Evolutionary conservation across 164 flowering plant species (phyloP).

Genomic region (Akebia trifoliata): DNA sequence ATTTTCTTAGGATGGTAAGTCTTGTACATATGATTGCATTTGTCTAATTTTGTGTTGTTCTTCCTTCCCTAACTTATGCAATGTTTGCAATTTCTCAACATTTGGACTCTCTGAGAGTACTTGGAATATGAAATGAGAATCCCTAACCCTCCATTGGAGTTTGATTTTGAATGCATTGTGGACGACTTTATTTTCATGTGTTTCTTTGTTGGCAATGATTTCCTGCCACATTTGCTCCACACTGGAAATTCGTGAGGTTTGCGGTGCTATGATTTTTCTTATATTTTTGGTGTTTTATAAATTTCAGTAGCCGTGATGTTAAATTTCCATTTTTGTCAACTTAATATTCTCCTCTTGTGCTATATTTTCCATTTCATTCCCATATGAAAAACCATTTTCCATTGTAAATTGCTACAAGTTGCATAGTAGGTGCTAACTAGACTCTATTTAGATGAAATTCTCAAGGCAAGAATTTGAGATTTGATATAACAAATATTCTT

Average conservation of each 20-base stretch:
- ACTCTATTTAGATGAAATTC: not conserved
- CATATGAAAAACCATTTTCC: not conserved
- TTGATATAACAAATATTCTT: not conserved
- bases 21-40: not conserved
- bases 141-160: conserved; percentile 63
- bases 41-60: not conserved
- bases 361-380: not conserved
- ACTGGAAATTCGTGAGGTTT: conserved; percentile 91
- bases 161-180: conserved; percentile 75
- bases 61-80: not conserved
- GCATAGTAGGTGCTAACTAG: not conserved
- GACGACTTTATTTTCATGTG: conserved; percentile 89
- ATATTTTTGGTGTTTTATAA: no score
- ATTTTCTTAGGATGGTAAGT: not conserved
- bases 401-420: not conserved
- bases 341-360: not conserved
- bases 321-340: not conserved
- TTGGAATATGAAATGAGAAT: conserved; percentile 78
- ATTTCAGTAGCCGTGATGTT: not conserved
- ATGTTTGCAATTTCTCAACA: conserved; percentile 67
- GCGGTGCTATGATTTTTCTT: conserved; percentile 11
- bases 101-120: conserved; percentile 90
- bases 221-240: conserved; percentile 97
- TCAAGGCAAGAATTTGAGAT: not conserved
- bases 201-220: conserved; percentile 99